A percentile compares a stretch with the other conserved stretches of the same genome.
phyloP scores from a whole-genome alignment of 2,329 filamentous ascomycete species.

The Talaromyces sp. region DNA sequence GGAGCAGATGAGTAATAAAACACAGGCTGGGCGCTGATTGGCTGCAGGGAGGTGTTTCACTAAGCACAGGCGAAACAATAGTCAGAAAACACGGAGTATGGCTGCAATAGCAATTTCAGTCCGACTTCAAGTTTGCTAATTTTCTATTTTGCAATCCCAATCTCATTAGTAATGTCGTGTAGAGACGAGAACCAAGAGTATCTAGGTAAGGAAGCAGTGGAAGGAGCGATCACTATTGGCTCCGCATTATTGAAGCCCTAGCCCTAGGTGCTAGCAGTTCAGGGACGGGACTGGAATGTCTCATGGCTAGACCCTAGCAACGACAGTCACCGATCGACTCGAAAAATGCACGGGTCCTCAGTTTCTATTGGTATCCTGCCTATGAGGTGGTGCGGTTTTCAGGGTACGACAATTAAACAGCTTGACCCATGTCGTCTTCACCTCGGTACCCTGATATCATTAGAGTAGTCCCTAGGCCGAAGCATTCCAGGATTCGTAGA shows the following conservation, averaged over 20 bases:
- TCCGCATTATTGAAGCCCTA: slow-evolving; percentile 5
- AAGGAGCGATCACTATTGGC: background rate
- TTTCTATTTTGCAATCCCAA: too few relatives aligned
- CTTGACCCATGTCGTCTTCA: background rate
- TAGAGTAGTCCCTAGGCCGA: background rate
- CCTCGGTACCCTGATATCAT: background rate
- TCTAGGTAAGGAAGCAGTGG: background rate
- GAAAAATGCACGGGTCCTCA: background rate
- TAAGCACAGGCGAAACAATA: background rate
- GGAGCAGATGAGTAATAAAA: background rate
- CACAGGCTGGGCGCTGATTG: background rate
- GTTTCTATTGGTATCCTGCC: background rate
- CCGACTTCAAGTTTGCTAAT: too few relatives aligned
- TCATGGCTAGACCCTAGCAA: background rate
- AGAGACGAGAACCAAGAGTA: background rate
- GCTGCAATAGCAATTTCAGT: background rate
- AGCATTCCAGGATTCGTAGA: background rate
- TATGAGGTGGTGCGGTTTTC: background rate
- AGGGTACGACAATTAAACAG: background rate
- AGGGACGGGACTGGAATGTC: slow-evolving; percentile 5
- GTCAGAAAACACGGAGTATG: background rate
- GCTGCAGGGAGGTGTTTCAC: background rate
- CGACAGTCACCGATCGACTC: slow-evolving; percentile 1
- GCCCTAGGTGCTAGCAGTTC: background rate
- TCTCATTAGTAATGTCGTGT: too few relatives aligned